Percentiles rank a stretch among this genome's conserved stretches.
phyloP scores from a whole-genome alignment of 1,139 yeast genomes.

The Chernovozyma aurita region DNA sequence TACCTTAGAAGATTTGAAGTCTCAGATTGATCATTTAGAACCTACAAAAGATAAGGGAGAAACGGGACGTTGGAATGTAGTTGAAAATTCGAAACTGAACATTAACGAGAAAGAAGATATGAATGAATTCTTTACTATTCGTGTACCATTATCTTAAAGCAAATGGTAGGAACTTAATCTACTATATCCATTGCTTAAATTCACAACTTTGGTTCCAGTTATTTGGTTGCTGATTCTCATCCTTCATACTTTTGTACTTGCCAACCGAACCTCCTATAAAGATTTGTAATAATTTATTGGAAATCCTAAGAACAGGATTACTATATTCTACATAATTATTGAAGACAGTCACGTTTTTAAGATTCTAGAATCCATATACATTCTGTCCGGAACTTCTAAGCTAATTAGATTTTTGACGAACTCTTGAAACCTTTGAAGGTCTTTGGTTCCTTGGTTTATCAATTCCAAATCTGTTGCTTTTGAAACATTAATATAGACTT shows the following conservation, averaged over 20 bases:
- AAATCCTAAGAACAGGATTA: too few species aligned
- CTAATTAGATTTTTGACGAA: conserved; percentile 65
- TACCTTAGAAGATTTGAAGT: conserved; percentile 18
- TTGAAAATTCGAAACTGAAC: conserved; percentile 3
- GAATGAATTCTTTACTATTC: too few species aligned
- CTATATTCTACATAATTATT: too few species aligned
- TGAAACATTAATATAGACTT: conserved; percentile 65
- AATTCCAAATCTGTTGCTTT: conserved; percentile 73
- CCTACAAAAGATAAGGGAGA: conserved; percentile 5
- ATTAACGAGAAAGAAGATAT: too few species aligned
- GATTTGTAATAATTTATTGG: too few species aligned
- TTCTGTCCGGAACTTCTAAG: conserved; percentile 71
- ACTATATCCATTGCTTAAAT: too few species aligned
- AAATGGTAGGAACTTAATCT: too few species aligned
- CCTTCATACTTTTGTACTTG: too few species aligned
- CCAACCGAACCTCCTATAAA: too few species aligned
- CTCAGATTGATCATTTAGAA: conserved; percentile 15
- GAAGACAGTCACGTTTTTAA: conserved; percentile 17
- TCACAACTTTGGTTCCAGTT: too few species aligned
- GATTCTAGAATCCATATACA: conserved; percentile 70
- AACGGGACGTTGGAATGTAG: conserved; percentile 3
- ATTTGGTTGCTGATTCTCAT: too few species aligned
- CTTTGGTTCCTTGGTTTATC: conserved; percentile 61
- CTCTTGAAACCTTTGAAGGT: conserved; percentile 56
- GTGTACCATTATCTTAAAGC: too few species aligned